phyloP scores from a whole-genome alignment of 192 early-diverging fungal genomes.

The Obelidium mucronatum region DNA sequence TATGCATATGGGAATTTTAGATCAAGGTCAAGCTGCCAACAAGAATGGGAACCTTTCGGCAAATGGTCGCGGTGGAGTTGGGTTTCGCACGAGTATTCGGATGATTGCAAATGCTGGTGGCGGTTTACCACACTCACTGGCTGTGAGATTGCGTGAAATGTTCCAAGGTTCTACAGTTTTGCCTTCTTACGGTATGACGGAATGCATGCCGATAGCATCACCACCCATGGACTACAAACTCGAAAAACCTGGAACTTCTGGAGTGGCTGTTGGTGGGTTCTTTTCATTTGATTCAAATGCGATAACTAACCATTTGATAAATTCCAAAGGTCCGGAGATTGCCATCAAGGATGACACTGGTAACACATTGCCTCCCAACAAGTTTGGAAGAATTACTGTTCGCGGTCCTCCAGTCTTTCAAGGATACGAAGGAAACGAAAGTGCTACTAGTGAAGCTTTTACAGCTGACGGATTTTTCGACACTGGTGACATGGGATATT shows the following conservation, averaged over 20 bases:
- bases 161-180: slow-evolving; percentile 41
- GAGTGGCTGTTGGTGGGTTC: slow-evolving; percentile 34
- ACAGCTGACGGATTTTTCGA: slow-evolving; percentile 74
- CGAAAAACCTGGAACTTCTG: slow-evolving; percentile 49
- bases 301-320: not conserved
- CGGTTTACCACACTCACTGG: slow-evolving; percentile 46
- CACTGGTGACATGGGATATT: slow-evolving; percentile 84
- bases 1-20: slow-evolving; percentile 72
- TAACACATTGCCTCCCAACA: slow-evolving; percentile 3
- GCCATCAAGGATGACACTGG: slow-evolving; percentile 38
- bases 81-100: slow-evolving; percentile 32
- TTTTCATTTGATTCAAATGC: too few species aligned
- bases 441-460: slow-evolving; percentile 35
- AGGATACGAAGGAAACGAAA: slow-evolving; percentile 50
- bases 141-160: slow-evolving; percentile 36
- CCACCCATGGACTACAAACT: slow-evolving; percentile 49
- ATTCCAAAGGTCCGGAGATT: slow-evolving; percentile 47
- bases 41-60: not conserved
- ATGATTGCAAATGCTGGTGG: slow-evolving; percentile 58
- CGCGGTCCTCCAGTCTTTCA: slow-evolving; percentile 50
- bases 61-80: not conserved
- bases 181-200: slow-evolving; percentile 60
- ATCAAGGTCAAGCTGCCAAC: slow-evolving; percentile 12
- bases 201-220: slow-evolving; percentile 61
- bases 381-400: slow-evolving; percentile 51